These are phyloP conservation scores for Trametes sp. DNA, from an alignment of 1,284 basidiomycete genomes.

Conservation along the genomic window DNA sequence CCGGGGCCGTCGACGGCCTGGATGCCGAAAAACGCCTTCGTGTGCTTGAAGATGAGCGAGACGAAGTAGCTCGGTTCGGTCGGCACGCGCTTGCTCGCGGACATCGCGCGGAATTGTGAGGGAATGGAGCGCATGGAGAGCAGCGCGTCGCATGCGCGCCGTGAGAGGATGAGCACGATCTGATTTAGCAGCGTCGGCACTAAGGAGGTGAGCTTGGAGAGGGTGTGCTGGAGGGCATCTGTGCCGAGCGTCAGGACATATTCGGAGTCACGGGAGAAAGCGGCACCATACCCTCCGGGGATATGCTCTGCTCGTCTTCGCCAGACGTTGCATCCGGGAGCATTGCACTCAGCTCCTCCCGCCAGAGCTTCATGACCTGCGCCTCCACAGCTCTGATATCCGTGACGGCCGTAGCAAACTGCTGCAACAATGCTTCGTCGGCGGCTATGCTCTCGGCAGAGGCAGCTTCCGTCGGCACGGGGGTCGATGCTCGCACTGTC, in stretches of 20 bases:
- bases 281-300: slow-evolving; percentile 58
- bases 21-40: slow-evolving; percentile 81
- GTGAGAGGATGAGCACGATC: slow-evolving; percentile 76
- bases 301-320: slow-evolving; percentile 43
- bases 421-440: slow-evolving; percentile 68
- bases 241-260: too few relatives aligned
- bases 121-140: slow-evolving; percentile 89
- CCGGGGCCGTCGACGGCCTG: slow-evolving; percentile 63
- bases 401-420: slow-evolving; percentile 67
- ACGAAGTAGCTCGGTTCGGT: slow-evolving; percentile 89
- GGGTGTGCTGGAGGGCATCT: slow-evolving; percentile 66
- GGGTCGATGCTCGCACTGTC: slow-evolving; percentile 58
- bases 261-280: not conserved
- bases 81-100: slow-evolving; percentile 68
- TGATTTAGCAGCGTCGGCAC: slow-evolving; percentile 66
- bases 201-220: slow-evolving; percentile 56
- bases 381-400: slow-evolving; percentile 67
- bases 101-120: slow-evolving; percentile 85
- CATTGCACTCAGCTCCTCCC: slow-evolving; percentile 68
- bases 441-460: slow-evolving; percentile 60
- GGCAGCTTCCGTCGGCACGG: slow-evolving; percentile 55
- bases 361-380: slow-evolving; percentile 65
- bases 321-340: slow-evolving; percentile 50
- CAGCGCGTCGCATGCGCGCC: slow-evolving; percentile 85
- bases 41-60: slow-evolving; percentile 78